Base-by-base conservation (phyloP, 345 rosid genomes). In the Clarkia xantiana region DNA sequence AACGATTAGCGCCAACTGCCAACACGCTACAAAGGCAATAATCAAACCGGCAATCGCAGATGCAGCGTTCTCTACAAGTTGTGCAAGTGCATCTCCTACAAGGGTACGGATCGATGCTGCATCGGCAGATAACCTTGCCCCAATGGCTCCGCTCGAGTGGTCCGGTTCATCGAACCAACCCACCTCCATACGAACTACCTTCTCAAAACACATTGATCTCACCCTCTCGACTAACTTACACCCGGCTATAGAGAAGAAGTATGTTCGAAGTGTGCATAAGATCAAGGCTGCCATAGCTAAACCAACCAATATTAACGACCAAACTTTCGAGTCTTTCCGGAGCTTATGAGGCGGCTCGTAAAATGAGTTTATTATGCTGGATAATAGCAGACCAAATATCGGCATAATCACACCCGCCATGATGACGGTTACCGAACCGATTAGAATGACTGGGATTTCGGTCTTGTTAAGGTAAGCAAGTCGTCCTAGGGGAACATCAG, bases 121-220 rank as follows among this genome's bases (percentile, higher is more conserved):
- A 59, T 89, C 95, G 40, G 86, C 86, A 3, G 95, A 85, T 6
- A 85, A 85, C 54, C 81, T 82, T n/a, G 97, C 76, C 20, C 97
- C 94, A 40, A 85, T 71, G 23, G 77, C 57, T 18, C 95, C 90
- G 47, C 87, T 89, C 12, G 95, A 89, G 65, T 89, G 79, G 36
- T 72, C 71, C 14, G 81, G 73, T 29, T 73, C 83, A 61, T 89
- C 94, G 10, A 85, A 85, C 90, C 94, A 89, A 18, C 84, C 71
- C 52, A 86, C 72, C 65, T 90, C 94, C 96, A 86, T 90, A 47
- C 36, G 61, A 60, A 90, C 77, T 40, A 82, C 90, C 70, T 76
- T 89, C 80, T 82, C 79, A 54, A 85, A 89, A 61, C 95, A 85
- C 59, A 78, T 67, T 0, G 83, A 53, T 59, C 94, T 65, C 44